phyloP scores from a whole-genome alignment of 2,329 filamentous ascomycete species.

The Fulvia fulva region DNA sequence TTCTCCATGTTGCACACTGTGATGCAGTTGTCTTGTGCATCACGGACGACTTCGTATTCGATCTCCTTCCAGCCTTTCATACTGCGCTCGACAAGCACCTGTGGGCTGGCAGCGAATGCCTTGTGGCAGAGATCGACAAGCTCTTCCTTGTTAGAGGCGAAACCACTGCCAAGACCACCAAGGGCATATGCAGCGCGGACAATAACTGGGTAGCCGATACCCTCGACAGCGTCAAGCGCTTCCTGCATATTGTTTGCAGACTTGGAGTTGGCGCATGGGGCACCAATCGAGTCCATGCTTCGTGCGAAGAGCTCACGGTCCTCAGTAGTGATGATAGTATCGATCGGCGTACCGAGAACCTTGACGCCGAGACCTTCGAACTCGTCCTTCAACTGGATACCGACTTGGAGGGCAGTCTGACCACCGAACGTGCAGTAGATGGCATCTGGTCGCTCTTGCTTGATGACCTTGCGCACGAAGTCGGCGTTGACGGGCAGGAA shows the following conservation, averaged over 20 bases:
- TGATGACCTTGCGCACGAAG: constrained; percentile 95
- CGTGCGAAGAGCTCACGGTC: constrained; percentile 95
- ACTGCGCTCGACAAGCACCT: constrained; percentile 92
- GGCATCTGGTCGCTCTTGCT: constrained; percentile 88
- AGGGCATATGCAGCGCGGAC: constrained; percentile 94
- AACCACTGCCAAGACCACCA: constrained; percentile 90
- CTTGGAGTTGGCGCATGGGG: constrained; percentile 96
- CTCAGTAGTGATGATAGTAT: constrained; percentile 97
- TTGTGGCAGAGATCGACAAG: constrained; percentile 86
- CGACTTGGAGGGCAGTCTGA: constrained; percentile 92
- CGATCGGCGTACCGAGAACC: constrained; percentile 92
- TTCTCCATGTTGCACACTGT: constrained; percentile 99
- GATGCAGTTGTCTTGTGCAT: constrained; percentile 95
- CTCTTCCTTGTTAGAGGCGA: constrained; percentile 82
- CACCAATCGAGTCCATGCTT: constrained; percentile 96
- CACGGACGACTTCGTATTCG: constrained; percentile 96
- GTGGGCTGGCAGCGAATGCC: constrained; percentile 89
- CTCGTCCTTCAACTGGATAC: constrained; percentile 96
- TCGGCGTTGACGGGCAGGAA: constrained; percentile 96
- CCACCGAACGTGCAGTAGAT: constrained; percentile 98
- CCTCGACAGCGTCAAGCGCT: constrained; percentile 79
- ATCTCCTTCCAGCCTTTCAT: constrained; percentile 99
- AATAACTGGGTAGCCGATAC: constrained; percentile 94
- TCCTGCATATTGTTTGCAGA: constrained; percentile 87
- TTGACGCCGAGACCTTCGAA: constrained; percentile 89